Percentiles rank a stretch among this genome's conserved stretches.
Evolutionary conservation across 1,284 basidiomycete species (phyloP).

Genomic region (Ceratorhiza oryzae-sativae): DNA sequence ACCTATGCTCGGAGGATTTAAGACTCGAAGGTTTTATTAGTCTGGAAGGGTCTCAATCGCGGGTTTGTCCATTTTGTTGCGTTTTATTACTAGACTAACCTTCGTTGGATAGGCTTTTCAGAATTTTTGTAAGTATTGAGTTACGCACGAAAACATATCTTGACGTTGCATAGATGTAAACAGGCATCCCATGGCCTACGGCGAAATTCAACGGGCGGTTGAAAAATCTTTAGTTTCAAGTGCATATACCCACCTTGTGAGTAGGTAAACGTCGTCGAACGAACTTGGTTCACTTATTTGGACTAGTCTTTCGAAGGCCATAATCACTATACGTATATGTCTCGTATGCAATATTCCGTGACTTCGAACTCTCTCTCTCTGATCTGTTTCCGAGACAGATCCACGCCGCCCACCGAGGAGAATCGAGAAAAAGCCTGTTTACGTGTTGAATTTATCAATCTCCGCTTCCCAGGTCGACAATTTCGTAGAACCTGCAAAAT

Average conservation of each 20-base stretch:
- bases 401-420: conserved; percentile 75
- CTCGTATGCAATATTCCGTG: background rate
- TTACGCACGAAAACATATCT: background rate
- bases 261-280: conserved; percentile 42
- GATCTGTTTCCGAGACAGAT: conserved; percentile 50
- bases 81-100: background rate
- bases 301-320: conserved; percentile 52
- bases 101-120: conserved; percentile 69
- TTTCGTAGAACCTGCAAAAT: conserved; percentile 77
- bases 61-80: conserved; percentile 57
- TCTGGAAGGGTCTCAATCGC: conserved; percentile 73
- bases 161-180: conserved; percentile 71
- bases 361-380: background rate
- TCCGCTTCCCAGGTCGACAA: conserved; percentile 74
- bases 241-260: conserved; percentile 72
- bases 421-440: conserved; percentile 76
- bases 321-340: background rate
- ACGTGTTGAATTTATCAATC: conserved; percentile 76
- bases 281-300: conserved; percentile 46
- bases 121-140: conserved; percentile 70
- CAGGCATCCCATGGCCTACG: conserved; percentile 69
- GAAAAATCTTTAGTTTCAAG: conserved; percentile 71
- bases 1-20: conserved; percentile 59
- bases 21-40: conserved; percentile 81
- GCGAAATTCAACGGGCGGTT: conserved; percentile 75